Evolutionary conservation across 495 filamentous ascomycete genomes (phyloP).

Genomic region (Massariosphaeria phaeospora): DNA sequence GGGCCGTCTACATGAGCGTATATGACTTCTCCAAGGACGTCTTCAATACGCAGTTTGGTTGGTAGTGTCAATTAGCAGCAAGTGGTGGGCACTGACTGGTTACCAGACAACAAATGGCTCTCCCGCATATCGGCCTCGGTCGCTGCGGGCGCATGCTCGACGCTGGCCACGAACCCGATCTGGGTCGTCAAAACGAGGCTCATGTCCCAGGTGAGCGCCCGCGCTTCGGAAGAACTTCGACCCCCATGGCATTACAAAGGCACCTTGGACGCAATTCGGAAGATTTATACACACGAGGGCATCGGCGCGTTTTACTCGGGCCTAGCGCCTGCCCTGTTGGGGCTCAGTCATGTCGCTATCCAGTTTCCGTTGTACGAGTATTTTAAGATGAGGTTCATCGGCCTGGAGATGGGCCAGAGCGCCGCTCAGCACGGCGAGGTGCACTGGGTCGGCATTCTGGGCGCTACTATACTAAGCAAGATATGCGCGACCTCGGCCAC

Average conservation of each 20-base stretch:
- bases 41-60: conserved; percentile 62
- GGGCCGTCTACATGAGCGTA: conserved; percentile 95
- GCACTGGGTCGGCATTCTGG: conserved; percentile 70
- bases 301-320: conserved; percentile 91
- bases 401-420: conserved; percentile 70
- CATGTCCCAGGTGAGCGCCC: conserved; percentile 72
- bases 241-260: conserved; percentile 84
- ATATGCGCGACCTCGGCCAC: conserved; percentile 90
- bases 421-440: conserved; percentile 51
- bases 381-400: conserved; percentile 85
- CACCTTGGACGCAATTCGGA: conserved; percentile 82
- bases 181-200: conserved; percentile 99
- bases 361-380: conserved; percentile 97
- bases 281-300: conserved; percentile 91
- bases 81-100: conserved; percentile 3
- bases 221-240: conserved; percentile 50
- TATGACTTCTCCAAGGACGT: conserved; percentile 83
- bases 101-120: conserved; percentile 23
- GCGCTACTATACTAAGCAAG: conserved; percentile 91
- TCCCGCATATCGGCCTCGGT: conserved; percentile 68
- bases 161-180: conserved; percentile 95
- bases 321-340: conserved; percentile 83
- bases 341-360: conserved; percentile 91
- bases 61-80: conserved; percentile 30
- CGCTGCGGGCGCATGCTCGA: conserved; percentile 84